phyloP scores from a whole-genome alignment of 768 basidiomycete species.

The Suillus paluster region DNA sequence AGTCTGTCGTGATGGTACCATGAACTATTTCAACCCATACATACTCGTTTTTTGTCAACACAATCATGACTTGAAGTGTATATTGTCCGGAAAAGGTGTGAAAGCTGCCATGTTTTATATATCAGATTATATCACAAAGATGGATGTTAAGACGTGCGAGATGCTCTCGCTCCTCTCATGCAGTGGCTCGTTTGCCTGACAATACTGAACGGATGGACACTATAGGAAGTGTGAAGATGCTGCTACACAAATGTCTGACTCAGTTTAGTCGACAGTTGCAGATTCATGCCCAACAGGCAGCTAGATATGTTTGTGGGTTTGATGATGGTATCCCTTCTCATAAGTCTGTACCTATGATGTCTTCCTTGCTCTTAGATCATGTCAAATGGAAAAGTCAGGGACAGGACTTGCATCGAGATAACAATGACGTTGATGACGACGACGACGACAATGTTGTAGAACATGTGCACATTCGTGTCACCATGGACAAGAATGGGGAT shows the following conservation, averaged over 20 bases:
- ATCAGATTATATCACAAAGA: conserved; percentile 41
- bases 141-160: conserved; percentile 31
- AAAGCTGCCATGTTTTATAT: conserved; percentile 44
- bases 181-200: conserved; percentile 17
- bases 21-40: conserved; percentile 39
- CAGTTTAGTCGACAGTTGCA: conserved; percentile 35
- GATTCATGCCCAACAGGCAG: conserved; percentile 41
- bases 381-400: no score
- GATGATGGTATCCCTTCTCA: conserved; percentile 35
- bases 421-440: no score
- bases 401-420: no score
- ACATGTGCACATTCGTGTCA: no score
- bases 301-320: conserved; percentile 28
- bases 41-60: conserved; percentile 39
- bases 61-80: conserved; percentile 41
- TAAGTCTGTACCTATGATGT: conserved; percentile 30
- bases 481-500: no score
- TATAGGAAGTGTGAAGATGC: conserved; percentile 14
- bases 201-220: no score
- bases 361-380: conserved; percentile 11
- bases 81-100: conserved; percentile 37
- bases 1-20: conserved; percentile 28
- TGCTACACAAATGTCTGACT: conserved; percentile 38
- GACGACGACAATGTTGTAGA: no score
- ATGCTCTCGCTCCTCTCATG: conserved; percentile 27